phyloP scores from a whole-genome alignment of 768 basidiomycete species.

The Galerina sulciceps region DNA sequence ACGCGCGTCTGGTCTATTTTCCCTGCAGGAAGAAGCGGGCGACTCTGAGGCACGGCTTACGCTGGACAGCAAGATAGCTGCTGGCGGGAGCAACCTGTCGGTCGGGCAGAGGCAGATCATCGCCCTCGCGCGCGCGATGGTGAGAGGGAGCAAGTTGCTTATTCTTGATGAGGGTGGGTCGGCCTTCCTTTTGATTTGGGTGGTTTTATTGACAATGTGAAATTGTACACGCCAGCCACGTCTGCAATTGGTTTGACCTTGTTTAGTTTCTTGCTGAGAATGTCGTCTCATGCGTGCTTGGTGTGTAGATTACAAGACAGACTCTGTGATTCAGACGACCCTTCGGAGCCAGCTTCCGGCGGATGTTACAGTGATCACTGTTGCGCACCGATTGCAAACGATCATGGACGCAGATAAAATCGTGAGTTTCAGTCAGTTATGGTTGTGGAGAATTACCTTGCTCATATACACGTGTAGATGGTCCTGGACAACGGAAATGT shows the following conservation, averaged over 20 bases:
- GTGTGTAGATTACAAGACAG: slow-evolving; percentile 59
- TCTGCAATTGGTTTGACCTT: slow-evolving; percentile 48
- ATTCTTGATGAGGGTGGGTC: slow-evolving; percentile 64
- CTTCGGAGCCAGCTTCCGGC: slow-evolving; percentile 66
- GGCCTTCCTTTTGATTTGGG: slow-evolving; percentile 19
- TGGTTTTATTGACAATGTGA: neutral
- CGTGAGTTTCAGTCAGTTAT: slow-evolving; percentile 29
- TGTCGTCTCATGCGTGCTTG: neutral
- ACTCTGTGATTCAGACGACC: slow-evolving; percentile 70
- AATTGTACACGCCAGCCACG: slow-evolving; percentile 34
- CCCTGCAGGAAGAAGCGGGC: slow-evolving; percentile 45
- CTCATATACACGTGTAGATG: slow-evolving; percentile 37
- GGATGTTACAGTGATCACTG: slow-evolving; percentile 64
- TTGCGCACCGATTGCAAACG: slow-evolving; percentile 73
- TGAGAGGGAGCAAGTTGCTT: slow-evolving; percentile 60
- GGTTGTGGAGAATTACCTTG: slow-evolving; percentile 17
- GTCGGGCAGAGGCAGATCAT: slow-evolving; percentile 79
- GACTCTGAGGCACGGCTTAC: slow-evolving; percentile 45
- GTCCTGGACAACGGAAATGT: slow-evolving; percentile 57
- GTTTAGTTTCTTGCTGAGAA: neutral
- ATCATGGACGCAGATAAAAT: slow-evolving; percentile 70
- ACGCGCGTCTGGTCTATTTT: slow-evolving; percentile 43
- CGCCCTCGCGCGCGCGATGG: slow-evolving; percentile 66
- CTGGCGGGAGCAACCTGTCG: slow-evolving; percentile 73
- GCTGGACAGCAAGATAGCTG: slow-evolving; percentile 47